Base-by-base conservation (phyloP, 139 green algal species). In the Micractinium sp. region DNA sequence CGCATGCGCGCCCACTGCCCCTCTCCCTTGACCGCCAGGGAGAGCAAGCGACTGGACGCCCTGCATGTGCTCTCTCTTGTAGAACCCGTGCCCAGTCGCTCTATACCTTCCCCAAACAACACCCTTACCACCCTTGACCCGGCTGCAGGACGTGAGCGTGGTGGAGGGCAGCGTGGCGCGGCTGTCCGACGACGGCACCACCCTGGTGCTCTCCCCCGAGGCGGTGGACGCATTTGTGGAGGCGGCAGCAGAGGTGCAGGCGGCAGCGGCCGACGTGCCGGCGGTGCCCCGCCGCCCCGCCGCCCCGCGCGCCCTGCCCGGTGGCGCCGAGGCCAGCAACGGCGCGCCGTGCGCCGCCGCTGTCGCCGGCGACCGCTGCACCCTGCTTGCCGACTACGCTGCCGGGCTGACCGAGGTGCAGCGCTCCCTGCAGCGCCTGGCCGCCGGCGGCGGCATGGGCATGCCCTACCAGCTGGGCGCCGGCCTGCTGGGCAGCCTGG, bases 371-470 rank as follows among this genome's bases (percentile, higher is more conserved):
- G 80, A 61, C 78, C 78, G 78, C 36, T 61, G 47, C 27, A n/a
- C 81, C 29, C n/a, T 85, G 56, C 81, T 85, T 16, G 81, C 81
- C 16, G 81, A 85, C n/a, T 85, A 85, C 16, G 81, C 81, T 3
- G 35, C 56, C 5, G 81, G 81, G n/a, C 29, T 73, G 56, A 85
- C 81, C 4, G 81, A 85, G n/a, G 81, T 47, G 81, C 81, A 85
- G 81, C 81, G 81, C 3, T 56, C 81, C 15, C 61, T 53, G 81
- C 53, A 39, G 80, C 80, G 80, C 38, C 53, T 85, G 31, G 47
- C 60, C 29, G 60, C 80, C 25, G 77, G 77, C 77, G 77, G 39
- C 73, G 31, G 27, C 73, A 56, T 56, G 47, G 47, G 47, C 47
- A 56, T 56, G 74, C 74, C 74, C 74, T 81, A 81, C 33, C n/a